Evolutionary conservation across 1,284 basidiomycete genomes (phyloP), one percentile per base, ranked within the genome.

Genomic region (Puccinia coronata): DNA sequence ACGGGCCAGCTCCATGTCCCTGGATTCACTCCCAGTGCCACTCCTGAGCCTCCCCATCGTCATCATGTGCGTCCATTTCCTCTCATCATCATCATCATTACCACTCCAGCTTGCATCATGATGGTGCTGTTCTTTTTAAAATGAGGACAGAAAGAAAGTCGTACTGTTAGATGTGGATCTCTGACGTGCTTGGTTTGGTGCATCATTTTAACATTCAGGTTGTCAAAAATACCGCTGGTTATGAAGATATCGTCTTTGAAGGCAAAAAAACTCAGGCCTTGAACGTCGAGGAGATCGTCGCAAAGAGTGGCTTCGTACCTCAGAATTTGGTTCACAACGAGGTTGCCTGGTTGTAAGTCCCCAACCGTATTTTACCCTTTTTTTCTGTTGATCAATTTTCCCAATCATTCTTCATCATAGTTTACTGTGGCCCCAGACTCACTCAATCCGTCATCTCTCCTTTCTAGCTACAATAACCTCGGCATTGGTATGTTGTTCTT

Each of bases 271-370:
- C 84, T 43, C 86, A 86, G 83, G 86, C 86, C 28, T 82, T 83
- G 47, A 82, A 84, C 76, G 86, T 86, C 43, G 84, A 84, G 73
- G 80, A 84, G 65, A 83, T 84, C 55, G 83, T 86, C 36, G 83
- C 84, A 43, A 82, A 83, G 73, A 84, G 84, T 55, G 86, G 86
- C 49, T 86, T 86, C 79, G 85, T 86, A 20, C 85, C 86, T 39
- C 84, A 84, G 12, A 84, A 85, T 78, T 84, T 86, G 47, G 84
- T 86, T 59, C 83, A 83, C 31, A 84, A 84, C 47, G 86, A 86
- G 82, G 86, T 86, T 53, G 84, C 84, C 67, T 86, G 86, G 86
- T 86, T 86, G 83, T 86, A 85, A 82, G 82, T 84, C 84, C 84
- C 72, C 83, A 84, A 83, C 9, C 20, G 55, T 20, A 3, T 63